A percentile compares a stretch with the other conserved stretches of the same genome.
phyloP scores from a whole-genome alignment of 164 flowering plant species.

The Chimonanthus praecox region DNA sequence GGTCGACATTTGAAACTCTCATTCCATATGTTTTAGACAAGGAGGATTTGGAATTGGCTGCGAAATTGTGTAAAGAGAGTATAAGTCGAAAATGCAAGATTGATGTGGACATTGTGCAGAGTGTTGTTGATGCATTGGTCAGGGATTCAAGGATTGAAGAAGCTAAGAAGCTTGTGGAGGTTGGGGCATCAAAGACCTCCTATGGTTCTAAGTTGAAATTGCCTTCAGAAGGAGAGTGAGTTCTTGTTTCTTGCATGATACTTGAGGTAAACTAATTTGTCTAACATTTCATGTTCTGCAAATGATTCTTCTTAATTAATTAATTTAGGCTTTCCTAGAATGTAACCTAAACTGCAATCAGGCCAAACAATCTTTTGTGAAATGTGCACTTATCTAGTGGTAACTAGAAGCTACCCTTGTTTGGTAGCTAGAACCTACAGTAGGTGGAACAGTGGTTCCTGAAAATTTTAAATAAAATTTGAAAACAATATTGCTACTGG shows the following conservation, averaged over 20 bases:
- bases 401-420: background rate
- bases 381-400: background rate
- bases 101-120: conserved; percentile 2
- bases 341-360: background rate
- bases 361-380: too few species aligned
- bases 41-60: conserved; percentile 5
- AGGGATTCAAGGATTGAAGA: conserved; percentile 6
- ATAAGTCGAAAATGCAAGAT: background rate
- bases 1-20: conserved; percentile 1
- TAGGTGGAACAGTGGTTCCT: too few species aligned
- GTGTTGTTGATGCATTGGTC: conserved; percentile 10
- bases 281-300: background rate
- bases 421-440: background rate
- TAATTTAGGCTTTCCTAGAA: background rate
- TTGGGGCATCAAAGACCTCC: background rate
- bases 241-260: background rate
- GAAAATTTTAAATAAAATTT: background rate
- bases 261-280: background rate
- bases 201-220: background rate
- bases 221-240: background rate
- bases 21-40: conserved; percentile 4
- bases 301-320: background rate
- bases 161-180: conserved; percentile 9
- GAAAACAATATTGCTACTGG: background rate
- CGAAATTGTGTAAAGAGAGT: conserved; percentile 2